Evolutionary conservation across 768 basidiomycete genomes (phyloP), one percentile per base, ranked within the genome.

Genomic region (Tulasnella sp.): DNA sequence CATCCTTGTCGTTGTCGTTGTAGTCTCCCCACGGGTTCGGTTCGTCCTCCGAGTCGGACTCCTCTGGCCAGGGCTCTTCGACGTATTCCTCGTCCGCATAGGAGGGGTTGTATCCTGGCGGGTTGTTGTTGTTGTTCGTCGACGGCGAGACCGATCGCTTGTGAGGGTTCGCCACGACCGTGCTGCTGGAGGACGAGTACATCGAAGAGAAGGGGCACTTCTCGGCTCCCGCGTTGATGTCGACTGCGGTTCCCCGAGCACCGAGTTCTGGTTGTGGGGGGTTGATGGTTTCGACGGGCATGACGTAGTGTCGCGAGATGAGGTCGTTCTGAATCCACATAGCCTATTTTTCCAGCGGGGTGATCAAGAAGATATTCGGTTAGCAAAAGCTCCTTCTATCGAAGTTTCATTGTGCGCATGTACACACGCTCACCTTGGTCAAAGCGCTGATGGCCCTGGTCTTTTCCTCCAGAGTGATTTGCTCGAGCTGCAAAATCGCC

Each of bases 291-390:
- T 75, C 74, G 71, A 75, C 74, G 23, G 74, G 74, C 37, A 48
- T 39, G 46, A 75, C 74, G 35, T 75, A 75, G 55, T 75, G 74
- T n/a, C 74, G 42, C 23, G 74, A 55, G 13, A 75, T 75, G 20
- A 75, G 51, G 74, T 75, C 74, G 74, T 75, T 75, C 20, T 75
- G 74, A 16, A 75, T 75, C 74, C 74, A 75, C 10, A 75, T 75
- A 13, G 55, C 74, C 74, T 75, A 35, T 5, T 32, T 32, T 32
- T 3, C 23, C 13, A 2, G n/a, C 32, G 15, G 23, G 13, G 5
- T 4, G 5, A 48, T n/a, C n/a, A 20, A 44, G 2, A 1, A 40
- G 40, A 40, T 37, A 3, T 42, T 46, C 73, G 9, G 42, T 10
- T 44, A 7, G 13, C n/a, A 13, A 44, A 44, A 15, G 10, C 13